Evolutionary conservation across 2,329 filamentous ascomycete species (phyloP), one percentile per base, ranked within the genome.

Genomic region (Monosporascus sp.): DNA sequence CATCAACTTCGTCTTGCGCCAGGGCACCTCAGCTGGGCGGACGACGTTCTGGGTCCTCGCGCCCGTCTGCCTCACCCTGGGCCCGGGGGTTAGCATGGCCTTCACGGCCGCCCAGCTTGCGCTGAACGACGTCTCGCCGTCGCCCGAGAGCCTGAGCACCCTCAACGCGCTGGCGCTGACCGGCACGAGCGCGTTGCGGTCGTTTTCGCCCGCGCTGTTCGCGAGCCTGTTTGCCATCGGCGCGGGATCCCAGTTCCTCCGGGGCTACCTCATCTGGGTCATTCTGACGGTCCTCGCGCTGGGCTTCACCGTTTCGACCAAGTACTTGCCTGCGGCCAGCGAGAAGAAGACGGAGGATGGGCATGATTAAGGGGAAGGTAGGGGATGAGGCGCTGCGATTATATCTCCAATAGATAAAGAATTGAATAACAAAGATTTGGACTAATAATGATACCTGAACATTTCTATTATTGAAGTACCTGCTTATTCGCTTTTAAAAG

Each of bases 71-170:
- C 66, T 85, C 11, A 71, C 74, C 0, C n/a, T 88, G 0, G 86
- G 85, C 0, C 78, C 78, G 14, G 83, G 84, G 1, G 80, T 89
- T 0, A 78, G 77, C 48, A 90, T 89, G 86, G 75, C 78, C 2
- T 88, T 87, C 64, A 91, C 87, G 0, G 84, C 77, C 2, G 78
- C 86, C 1, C 88, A 92, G 72, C 81, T 93, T 8, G 83, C 84
- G 0, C 65, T 93, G 35, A 93, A 93, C 67, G 87, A 92, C 54
- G 81, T 88, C 2, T 78, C 85, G 0, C 89, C 89, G 0, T 82
- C 77, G 9, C 78, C 82, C 1, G 74, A 76, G 43, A 79, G 83
- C 0, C 73, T 93, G 9, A 88, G 86, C 0, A 90, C 83, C 0
- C 72, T 94, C 27, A 93, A 93, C 60, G 85, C 86, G 0, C 61